These are phyloP conservation scores for Vigna hirtella DNA, from an alignment of 306 rosid species.

Conservation along the genomic window DNA sequence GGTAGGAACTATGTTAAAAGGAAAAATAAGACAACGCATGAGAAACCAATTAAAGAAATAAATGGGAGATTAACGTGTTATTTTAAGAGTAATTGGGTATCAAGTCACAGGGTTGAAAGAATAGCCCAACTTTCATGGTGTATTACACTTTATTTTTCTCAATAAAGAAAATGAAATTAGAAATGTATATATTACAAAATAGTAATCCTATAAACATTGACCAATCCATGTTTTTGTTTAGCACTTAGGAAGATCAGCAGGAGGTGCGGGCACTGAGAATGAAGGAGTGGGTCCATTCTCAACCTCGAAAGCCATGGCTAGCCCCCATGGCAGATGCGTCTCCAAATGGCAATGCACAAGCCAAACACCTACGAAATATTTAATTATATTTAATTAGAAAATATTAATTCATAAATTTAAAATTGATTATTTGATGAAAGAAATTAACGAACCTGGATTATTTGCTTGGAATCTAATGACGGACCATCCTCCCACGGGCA, in stretches of 20 bases:
- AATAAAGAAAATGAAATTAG: slow-evolving; percentile 17
- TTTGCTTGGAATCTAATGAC: slow-evolving; percentile 58
- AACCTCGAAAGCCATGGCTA: slow-evolving; percentile 59
- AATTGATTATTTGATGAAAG: too few relatives aligned
- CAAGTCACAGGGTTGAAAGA: slow-evolving; percentile 24
- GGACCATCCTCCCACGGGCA: slow-evolving; percentile 74
- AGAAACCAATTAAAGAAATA: neutral
- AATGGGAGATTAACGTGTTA: slow-evolving; percentile 1
- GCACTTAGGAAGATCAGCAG: slow-evolving; percentile 68
- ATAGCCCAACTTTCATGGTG: slow-evolving; percentile 24
- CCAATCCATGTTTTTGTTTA: neutral
- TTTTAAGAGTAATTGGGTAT: neutral
- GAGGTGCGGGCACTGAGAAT: slow-evolving; percentile 62
- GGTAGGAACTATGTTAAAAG: neutral
- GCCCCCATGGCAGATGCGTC: slow-evolving; percentile 75
- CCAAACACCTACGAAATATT: slow-evolving; percentile 56
- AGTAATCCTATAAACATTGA: neutral
- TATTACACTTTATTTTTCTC: slow-evolving; percentile 18
- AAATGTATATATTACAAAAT: slow-evolving; percentile 12
- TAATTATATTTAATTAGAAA: neutral
- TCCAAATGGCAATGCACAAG: slow-evolving; percentile 72
- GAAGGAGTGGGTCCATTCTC: slow-evolving; percentile 46
- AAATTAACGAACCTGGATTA: slow-evolving; percentile 48
- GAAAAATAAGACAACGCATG: neutral
- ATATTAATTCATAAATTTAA: too few relatives aligned